Conservation (phyloP, 2,329 filamentous ascomycete genomes). For the Fusarium sp. region DNA sequence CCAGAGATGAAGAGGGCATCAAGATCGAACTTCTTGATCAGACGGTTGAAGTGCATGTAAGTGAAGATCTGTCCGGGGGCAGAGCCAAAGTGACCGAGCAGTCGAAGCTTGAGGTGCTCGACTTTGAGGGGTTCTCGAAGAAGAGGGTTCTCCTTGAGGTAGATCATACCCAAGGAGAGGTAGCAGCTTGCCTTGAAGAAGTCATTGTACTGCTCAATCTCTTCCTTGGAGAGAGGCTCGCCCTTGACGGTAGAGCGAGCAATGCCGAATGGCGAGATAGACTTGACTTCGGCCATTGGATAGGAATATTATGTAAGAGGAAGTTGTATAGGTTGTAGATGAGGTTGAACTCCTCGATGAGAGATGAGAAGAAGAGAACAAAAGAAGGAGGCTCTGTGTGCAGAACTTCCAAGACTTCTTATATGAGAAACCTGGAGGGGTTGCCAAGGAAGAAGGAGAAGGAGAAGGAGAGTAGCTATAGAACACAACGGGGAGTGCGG, state of each 20-base stretch:
- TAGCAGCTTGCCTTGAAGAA: slow-evolving; percentile 84
- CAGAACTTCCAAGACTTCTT: slow-evolving; percentile 43
- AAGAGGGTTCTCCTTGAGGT: slow-evolving; percentile 80
- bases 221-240: slow-evolving; percentile 74
- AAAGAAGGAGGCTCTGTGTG: slow-evolving; percentile 8
- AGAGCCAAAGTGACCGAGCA: slow-evolving; percentile 85
- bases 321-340: slow-evolving; percentile 30
- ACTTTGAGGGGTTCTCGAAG: slow-evolving; percentile 77
- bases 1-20: slow-evolving; percentile 82
- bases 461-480: slow-evolving; percentile 33
- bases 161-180: slow-evolving; percentile 85
- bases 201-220: slow-evolving; percentile 77
- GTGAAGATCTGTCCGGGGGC: slow-evolving; percentile 87
- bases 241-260: slow-evolving; percentile 76
- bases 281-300: slow-evolving; percentile 62
- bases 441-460: slow-evolving; percentile 35
- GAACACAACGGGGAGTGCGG: slow-evolving; percentile 40
- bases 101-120: slow-evolving; percentile 80
- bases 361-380: slow-evolving; percentile 44
- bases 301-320: slow-evolving; percentile 29
- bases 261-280: slow-evolving; percentile 74
- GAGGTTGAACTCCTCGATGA: slow-evolving; percentile 44
- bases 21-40: slow-evolving; percentile 85
- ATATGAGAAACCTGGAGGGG: slow-evolving; percentile 37
- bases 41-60: slow-evolving; percentile 85